Base-by-base conservation (phyloP, 2,329 filamentous ascomycete species). In the Phyllosticta ampelicida region DNA sequence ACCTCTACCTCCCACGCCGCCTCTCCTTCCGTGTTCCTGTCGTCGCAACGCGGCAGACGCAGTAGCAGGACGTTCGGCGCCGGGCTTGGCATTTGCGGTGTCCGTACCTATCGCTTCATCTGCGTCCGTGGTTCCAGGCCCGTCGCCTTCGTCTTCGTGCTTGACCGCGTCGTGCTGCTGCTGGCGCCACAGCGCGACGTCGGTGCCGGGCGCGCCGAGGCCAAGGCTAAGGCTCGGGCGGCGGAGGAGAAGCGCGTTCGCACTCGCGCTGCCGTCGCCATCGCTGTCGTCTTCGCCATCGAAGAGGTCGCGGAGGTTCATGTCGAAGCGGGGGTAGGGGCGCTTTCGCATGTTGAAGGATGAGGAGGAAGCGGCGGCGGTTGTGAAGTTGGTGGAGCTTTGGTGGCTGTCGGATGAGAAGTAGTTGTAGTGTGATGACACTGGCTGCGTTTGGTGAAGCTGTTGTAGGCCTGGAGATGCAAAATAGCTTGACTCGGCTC, bases 281-380 rank as follows among this genome's bases (percentile, higher is more conserved):
- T n/a, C 36, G 11, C 5, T 68, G 56, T 69, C 70, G 53, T 74
- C 67, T 44, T 73, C 66, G n/a, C 69, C 66, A n/a, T 67, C 68
- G 59, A 74, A 70, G 18, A 71, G 60, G 61, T 73, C 65, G 30
- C 68, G 64, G 58, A 73, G 62, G 57, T 76, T 66, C 74, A 76
- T 70, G 67, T 85, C 82, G 66, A 84, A 84, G 59, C 76, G 75
- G 2, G 81, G 81, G 11, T 77, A 65, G 18, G 77, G 78, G 18
- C 78, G 56, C 13, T 55, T 53, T 29, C 54, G 44, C 26, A 23
- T 54, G 44, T 48, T 55, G 19, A 19, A 21, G n/a, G 48, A 21
- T 1, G 51, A 18, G 13, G n/a, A 53, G 51, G 21, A 20, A 49
- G 11, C 49, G 16, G 50, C 16, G 23, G 51, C 28, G 11, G 56